Conservation (phyloP, 2,329 filamentous ascomycete species). For the Verticillium zaregamsianum region DNA sequence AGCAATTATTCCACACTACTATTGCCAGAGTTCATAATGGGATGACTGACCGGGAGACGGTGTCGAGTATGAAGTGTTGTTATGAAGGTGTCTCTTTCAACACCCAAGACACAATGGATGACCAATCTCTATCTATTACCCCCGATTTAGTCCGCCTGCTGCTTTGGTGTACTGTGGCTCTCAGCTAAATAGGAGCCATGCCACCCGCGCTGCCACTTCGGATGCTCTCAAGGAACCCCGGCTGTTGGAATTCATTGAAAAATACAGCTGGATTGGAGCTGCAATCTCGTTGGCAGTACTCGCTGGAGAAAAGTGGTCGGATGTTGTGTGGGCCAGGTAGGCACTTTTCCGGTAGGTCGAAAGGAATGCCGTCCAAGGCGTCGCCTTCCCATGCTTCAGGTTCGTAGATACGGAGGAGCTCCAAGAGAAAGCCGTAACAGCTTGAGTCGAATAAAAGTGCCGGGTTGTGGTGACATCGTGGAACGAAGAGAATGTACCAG, state of each 20-base stretch:
- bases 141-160: too few species aligned
- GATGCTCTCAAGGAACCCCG: neutral
- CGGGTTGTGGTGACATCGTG: constrained; percentile 21
- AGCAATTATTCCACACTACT: too few species aligned
- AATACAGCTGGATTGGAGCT: neutral
- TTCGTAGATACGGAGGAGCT: constrained; percentile 23
- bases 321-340: constrained; percentile 20
- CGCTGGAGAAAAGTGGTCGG: neutral
- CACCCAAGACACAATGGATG: too few species aligned
- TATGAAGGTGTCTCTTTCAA: too few species aligned
- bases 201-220: too few species aligned
- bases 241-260: neutral
- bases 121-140: too few species aligned
- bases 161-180: too few species aligned
- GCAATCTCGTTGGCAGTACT: neutral
- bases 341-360: constrained; percentile 18
- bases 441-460: constrained; percentile 17
- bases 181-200: too few species aligned
- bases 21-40: too few species aligned
- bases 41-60: too few species aligned
- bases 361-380: constrained; percentile 17
- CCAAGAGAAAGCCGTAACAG: constrained; percentile 17
- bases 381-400: constrained; percentile 18
- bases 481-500: constrained; percentile 19
- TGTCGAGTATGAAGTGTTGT: too few species aligned